These are phyloP conservation scores for Paradendryphiella salina DNA, from an alignment of 2,329 filamentous ascomycete species.

Conservation along the genomic window DNA sequence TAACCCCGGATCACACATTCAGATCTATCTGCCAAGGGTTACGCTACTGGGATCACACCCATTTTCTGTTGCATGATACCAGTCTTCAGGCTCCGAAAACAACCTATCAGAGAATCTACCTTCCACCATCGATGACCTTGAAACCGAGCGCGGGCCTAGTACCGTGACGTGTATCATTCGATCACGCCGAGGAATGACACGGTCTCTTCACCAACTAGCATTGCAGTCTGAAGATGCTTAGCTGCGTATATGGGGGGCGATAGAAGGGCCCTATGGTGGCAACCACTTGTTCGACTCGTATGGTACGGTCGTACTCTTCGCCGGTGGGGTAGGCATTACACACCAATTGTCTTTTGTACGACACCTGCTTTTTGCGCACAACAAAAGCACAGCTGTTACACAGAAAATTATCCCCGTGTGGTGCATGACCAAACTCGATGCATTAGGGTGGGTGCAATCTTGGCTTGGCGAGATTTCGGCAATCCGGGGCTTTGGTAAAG, in stretches of 20 bases:
- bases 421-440: conserved; percentile 82
- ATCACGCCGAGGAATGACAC: conserved; percentile 81
- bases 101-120: conserved; percentile 10
- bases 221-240: conserved; percentile 52
- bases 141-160: conserved; percentile 50
- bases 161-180: conserved; percentile 71
- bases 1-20: conserved; percentile 72
- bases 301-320: conserved; percentile 83
- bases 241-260: conserved; percentile 67
- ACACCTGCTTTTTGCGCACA: conserved; percentile 58
- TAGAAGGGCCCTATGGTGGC: conserved; percentile 84
- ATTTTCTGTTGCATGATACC: conserved; percentile 74
- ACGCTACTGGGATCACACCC: conserved; percentile 72
- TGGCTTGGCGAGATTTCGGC: conserved; percentile 81
- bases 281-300: conserved; percentile 79
- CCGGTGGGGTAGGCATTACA: conserved; percentile 88
- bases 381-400: conserved; percentile 71
- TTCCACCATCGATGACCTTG: conserved; percentile 46
- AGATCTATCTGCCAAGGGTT: conserved; percentile 71
- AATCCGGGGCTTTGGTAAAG: conserved; percentile 74
- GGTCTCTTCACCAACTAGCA: conserved; percentile 71
- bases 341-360: conserved; percentile 86
- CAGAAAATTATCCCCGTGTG: conserved; percentile 79
- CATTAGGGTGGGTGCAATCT: conserved; percentile 84
- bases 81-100: conserved; percentile 52